Conservation (phyloP, 257 asterid species). For the Oldenlandia corymbosa region DNA sequence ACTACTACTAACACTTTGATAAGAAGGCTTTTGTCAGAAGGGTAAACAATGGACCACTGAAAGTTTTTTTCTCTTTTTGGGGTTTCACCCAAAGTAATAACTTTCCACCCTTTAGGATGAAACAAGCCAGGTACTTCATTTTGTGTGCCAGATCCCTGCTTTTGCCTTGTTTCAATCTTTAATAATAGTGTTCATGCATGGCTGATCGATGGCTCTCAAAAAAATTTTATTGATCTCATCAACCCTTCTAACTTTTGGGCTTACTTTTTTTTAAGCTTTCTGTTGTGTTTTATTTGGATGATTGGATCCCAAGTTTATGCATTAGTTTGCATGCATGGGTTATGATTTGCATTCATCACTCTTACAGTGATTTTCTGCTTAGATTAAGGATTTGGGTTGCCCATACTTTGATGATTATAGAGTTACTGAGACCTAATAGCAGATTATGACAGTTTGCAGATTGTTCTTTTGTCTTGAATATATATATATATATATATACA, state of each 20-base stretch:
- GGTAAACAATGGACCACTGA: slow-evolving; percentile 91
- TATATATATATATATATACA: too few species aligned
- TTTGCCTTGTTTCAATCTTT: slow-evolving; percentile 38
- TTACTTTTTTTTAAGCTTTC: slow-evolving; percentile 10
- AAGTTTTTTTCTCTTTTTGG: slow-evolving; percentile 83
- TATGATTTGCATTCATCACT: neutral
- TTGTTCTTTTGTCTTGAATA: neutral
- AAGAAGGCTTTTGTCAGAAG: slow-evolving; percentile 49
- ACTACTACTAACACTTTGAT: slow-evolving; percentile 56
- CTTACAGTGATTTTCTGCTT: neutral
- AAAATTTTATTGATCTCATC: slow-evolving; percentile 61
- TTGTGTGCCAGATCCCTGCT: slow-evolving; percentile 41
- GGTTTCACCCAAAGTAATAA: slow-evolving; percentile 85
- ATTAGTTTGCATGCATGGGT: neutral
- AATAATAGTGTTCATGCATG: slow-evolving; percentile 18
- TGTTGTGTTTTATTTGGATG: slow-evolving; percentile 13
- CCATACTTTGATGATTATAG: neutral
- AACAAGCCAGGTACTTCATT: slow-evolving; percentile 53
- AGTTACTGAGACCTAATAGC: too few species aligned
- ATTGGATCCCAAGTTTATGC: neutral
- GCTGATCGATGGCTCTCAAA: slow-evolving; percentile 9
- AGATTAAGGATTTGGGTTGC: neutral
- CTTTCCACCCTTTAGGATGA: slow-evolving; percentile 62
- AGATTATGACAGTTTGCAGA: neutral
- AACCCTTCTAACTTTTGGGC: slow-evolving; percentile 25